Conservation (phyloP, 177 flowering plant species). For the Telopea speciosissima region DNA sequence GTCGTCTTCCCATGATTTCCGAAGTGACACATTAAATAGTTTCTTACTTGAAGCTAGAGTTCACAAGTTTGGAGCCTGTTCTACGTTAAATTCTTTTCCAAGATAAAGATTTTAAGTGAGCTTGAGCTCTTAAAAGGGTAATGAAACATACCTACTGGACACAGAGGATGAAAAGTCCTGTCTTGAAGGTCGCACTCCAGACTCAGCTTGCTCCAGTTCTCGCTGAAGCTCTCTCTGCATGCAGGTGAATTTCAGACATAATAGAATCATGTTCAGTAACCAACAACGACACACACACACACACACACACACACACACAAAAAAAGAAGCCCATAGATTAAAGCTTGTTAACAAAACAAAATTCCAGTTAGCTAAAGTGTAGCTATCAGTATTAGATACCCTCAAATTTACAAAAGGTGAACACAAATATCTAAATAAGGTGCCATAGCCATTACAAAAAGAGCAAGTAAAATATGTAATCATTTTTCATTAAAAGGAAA, state of each 20-base stretch:
- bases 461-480: too few relatives aligned
- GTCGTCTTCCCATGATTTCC: background rate
- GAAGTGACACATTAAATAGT: background rate
- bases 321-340: too few relatives aligned
- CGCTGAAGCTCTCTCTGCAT: conserved; percentile 87
- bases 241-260: conserved; percentile 11
- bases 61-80: background rate
- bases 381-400: too few relatives aligned
- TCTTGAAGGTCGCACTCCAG: conserved; percentile 62
- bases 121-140: background rate
- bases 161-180: conserved; percentile 66
- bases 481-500: too few relatives aligned
- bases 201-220: conserved; percentile 80
- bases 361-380: too few relatives aligned
- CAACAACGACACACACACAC: too few relatives aligned
- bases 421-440: too few relatives aligned
- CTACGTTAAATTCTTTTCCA: background rate
- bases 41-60: background rate
- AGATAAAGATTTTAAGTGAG: background rate
- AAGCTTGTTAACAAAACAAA: too few relatives aligned
- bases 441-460: too few relatives aligned
- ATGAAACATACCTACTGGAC: conserved; percentile 45
- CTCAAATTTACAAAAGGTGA: too few relatives aligned
- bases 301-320: too few relatives aligned
- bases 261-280: too few relatives aligned